A percentile compares a stretch with the other conserved stretches of the same genome.
Conservation (phyloP, 2,329 filamentous ascomycete species). For the Claviceps sp. region DNA sequence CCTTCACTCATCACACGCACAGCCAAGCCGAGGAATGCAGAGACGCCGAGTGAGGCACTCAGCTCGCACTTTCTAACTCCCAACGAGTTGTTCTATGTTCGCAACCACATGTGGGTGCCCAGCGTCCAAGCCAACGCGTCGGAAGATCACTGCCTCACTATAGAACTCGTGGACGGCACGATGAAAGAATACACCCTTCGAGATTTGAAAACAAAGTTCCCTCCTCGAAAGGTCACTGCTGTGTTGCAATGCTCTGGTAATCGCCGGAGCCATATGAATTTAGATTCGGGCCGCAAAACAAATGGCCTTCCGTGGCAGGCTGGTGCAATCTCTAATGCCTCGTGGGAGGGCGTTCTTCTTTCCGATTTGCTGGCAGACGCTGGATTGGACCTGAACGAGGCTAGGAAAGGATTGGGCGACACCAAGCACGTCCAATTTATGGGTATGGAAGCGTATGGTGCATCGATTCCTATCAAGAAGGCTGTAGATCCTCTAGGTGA, state of each 20-base stretch:
- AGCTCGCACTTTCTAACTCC: conserved; percentile 38
- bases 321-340: conserved; percentile 46
- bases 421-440: conserved; percentile 43
- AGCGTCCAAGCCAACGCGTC: conserved; percentile 24
- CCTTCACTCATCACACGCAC: conserved; percentile 36
- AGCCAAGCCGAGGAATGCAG: conserved; percentile 45
- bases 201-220: conserved; percentile 40
- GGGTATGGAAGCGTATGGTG: conserved; percentile 45
- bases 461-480: conserved; percentile 46
- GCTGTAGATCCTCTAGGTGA: conserved; percentile 47
- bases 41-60: conserved; percentile 38
- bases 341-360: conserved; percentile 43
- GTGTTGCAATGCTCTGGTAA: conserved; percentile 49
- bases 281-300: conserved; percentile 27
- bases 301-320: conserved; percentile 47
- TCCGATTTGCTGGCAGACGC: conserved; percentile 43
- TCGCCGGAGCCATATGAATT: conserved; percentile 45
- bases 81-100: conserved; percentile 43
- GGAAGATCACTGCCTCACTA: conserved; percentile 30
- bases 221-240: conserved; percentile 36
- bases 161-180: conserved; percentile 43
- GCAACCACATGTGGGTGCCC: conserved; percentile 53
- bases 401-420: conserved; percentile 22
- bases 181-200: conserved; percentile 37
- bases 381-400: conserved; percentile 30